Percentiles rank a stretch among this genome's conserved stretches.
phyloP scores from a whole-genome alignment of 768 basidiomycete genomes.

The Glaciozyma martinii region DNA sequence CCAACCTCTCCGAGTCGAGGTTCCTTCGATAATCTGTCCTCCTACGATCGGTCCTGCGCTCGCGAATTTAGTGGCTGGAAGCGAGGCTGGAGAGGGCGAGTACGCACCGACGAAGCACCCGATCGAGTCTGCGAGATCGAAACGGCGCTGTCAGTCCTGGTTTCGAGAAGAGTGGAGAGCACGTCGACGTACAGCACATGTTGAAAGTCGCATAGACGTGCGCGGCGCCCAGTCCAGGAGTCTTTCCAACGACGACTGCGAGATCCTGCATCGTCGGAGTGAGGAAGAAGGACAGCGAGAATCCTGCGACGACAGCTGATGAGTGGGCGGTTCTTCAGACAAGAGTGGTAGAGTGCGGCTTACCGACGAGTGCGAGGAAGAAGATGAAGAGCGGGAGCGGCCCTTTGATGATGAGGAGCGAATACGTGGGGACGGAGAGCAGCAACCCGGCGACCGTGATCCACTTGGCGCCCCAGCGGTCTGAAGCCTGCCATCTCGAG shows the following conservation, averaged over 20 bases:
- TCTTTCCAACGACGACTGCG: neutral
- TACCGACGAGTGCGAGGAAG: conserved; percentile 18
- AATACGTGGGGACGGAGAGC: conserved; percentile 8
- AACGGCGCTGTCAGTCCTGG: no score
- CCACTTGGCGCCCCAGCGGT: conserved; percentile 14
- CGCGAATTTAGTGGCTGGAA: no score
- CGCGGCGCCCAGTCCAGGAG: neutral
- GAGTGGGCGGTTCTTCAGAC: neutral
- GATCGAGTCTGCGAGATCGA: no score
- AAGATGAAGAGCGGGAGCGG: conserved; percentile 22
- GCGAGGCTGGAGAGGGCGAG: no score
- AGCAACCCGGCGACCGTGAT: conserved; percentile 8
- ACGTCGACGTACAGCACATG: no score
- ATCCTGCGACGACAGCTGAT: neutral
- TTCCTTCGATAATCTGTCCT: neutral
- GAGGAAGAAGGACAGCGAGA: neutral
- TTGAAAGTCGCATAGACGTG: no score
- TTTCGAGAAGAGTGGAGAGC: no score
- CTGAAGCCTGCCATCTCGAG: neutral
- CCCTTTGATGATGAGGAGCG: conserved; percentile 21
- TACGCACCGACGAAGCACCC: no score
- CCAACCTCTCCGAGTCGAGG: neutral
- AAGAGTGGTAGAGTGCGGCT: neutral
- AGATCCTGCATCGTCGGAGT: neutral
- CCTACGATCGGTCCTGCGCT: neutral